Evolutionary conservation across 2,329 filamentous ascomycete species (phyloP), one percentile per base, ranked within the genome.

Genomic region (Sporothrix pseudoabietina): DNA sequence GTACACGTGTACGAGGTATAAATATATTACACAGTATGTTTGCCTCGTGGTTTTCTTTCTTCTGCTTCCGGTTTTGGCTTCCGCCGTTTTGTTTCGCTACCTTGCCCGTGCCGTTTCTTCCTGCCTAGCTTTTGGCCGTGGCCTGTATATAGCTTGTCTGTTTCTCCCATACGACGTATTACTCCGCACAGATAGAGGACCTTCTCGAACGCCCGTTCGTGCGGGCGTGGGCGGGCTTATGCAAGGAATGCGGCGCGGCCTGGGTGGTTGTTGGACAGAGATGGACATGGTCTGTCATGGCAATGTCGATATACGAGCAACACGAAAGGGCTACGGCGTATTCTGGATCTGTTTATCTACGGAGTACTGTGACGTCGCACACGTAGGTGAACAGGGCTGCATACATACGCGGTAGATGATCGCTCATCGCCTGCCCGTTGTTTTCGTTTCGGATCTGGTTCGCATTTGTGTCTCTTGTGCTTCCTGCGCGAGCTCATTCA

Each of bases 401-500:
- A 26, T 26, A 26, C 2, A 26, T 14, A 30, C 44, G 10, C 14
- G 61, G 26, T 55, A 26, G 57, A 39, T 16, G 57, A 39, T 39
- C 61, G 61, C 61, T 39, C n/a, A 39, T 39, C 61, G 61, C 61
- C 61, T 35, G 10, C 9, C 44, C 8, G 7, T 68, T 68, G 65
- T 52, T 68, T 47, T 66, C 47, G 39, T 66, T 66, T 66, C n/a
- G 39, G n/a, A 66, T 66, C 61, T 66, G 39, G 61, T 19, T 44
- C 39, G 22, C n/a, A 30, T 19, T 35, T 61, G 12, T 39, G 19
- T 35, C 32, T 39, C n/a, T 47, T 4, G n/a, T 22, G 30, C 39
- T 41, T 26, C 59, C 41, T 30, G 35, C 2, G 35, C 35, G 35
- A 35, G 35, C 41, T 41, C 22, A 39, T 12, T 41, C 16, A 6